Base-by-base conservation (phyloP, 2,329 filamentous ascomycete species). In the Phialophora macrospora region DNA sequence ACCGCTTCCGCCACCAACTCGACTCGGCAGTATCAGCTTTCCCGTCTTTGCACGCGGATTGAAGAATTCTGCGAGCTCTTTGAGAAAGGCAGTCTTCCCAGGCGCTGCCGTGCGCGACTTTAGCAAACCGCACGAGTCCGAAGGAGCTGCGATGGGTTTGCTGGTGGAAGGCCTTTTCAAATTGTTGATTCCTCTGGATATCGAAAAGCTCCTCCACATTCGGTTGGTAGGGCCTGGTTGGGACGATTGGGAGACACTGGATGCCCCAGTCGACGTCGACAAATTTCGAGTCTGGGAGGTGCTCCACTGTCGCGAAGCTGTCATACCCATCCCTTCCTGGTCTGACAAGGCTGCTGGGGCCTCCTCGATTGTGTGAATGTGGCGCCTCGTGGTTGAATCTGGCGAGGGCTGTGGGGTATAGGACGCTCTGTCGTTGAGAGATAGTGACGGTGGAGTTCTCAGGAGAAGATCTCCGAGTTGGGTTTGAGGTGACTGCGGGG, bases 31-130 rank as follows among this genome's bases (percentile, higher is more conserved):
- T n/a, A 66, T 49, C 30, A 6, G 55, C 44, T 65, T 71, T 41
- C 32, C 63, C 30, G 59, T 66, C 20, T 55, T 62, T 14, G 60
- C 59, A n/a, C 69, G 55, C 5, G 52, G 49, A 22, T 56, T 41
- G 56, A 72, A 69, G 66, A 72, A 71, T 20, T 49, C 38, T 9
- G 69, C 68, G 11, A 72, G 62, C 28, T 72, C 69, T 57, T 65
- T 68, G 24, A 67, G 34, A 51, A 69, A 62, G 12, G 62, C 59
- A 9, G 63, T 32, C 44, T 34, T 62, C 17, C 57, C 56, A 20
- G 64, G 55, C 12, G 51, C 20, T 61, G 52, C 55, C 22, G 49
- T 56, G 20, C 60, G 54, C 17, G 24, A 62, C 51, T 59, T 46
- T 24, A n/a, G 22, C 24, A 26, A 30, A 28, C 32, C 55, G 44